These are phyloP conservation scores for Aspergillus luchuensis DNA, from an alignment of 2,329 filamentous ascomycete species.

Conservation along the genomic window DNA sequence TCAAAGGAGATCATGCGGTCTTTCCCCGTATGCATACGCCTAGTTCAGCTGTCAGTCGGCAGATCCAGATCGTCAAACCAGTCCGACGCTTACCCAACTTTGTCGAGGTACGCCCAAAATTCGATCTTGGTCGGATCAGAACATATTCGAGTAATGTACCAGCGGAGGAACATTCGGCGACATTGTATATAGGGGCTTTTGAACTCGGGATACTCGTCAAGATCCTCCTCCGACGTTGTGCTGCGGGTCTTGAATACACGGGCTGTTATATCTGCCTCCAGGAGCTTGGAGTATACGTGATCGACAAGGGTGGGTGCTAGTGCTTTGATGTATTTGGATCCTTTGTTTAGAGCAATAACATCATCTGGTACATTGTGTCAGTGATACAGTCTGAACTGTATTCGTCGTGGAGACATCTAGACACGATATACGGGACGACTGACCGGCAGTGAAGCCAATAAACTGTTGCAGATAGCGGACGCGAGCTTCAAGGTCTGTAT, in stretches of 20 bases:
- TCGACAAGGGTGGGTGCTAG: constrained; percentile 81
- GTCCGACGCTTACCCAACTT: constrained; percentile 62
- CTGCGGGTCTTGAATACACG: constrained; percentile 67
- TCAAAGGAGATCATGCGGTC: constrained; percentile 72
- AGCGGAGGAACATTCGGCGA: constrained; percentile 73
- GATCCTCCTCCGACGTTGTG: constrained; percentile 65
- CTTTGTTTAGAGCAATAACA: constrained; percentile 68
- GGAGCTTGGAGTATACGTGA: constrained; percentile 79
- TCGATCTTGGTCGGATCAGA: constrained; percentile 73
- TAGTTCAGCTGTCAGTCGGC: constrained; percentile 25
- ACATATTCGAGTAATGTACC: constrained; percentile 73
- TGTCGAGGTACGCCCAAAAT: constrained; percentile 82
- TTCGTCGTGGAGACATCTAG: too few relatives aligned
- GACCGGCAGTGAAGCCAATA: background rate
- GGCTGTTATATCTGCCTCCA: constrained; percentile 80
- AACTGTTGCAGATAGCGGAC: background rate
- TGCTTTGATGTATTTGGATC: constrained; percentile 74
- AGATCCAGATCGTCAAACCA: background rate
- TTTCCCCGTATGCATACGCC: constrained; percentile 78
- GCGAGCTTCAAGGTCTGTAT: background rate
- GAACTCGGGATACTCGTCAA: constrained; percentile 65
- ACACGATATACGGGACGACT: background rate
- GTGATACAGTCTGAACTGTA: background rate
- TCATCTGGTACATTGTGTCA: constrained; percentile 55
- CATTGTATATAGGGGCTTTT: constrained; percentile 73